Conservation (phyloP, 805 yeast species). For the Metschnikowia proteae region DNA sequence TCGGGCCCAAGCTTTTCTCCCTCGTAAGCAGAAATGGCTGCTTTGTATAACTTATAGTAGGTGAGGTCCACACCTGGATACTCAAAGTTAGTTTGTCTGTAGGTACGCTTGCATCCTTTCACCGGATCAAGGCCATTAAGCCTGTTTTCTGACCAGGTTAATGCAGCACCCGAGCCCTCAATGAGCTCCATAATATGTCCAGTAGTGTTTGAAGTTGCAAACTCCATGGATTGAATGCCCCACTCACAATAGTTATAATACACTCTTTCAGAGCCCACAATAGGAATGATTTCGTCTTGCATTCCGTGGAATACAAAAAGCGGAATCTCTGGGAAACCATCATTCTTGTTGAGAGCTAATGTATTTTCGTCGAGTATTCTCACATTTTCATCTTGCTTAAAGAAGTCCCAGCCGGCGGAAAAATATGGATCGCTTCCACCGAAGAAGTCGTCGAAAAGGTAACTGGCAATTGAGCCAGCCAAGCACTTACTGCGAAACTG, state of each 20-base stretch:
- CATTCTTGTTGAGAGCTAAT: conserved; percentile 4
- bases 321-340: conserved; percentile 23
- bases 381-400: not conserved
- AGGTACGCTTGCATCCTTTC: conserved; percentile 10
- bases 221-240: conserved; percentile 28
- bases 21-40: conserved; percentile 1
- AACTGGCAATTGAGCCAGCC: conserved; percentile 2
- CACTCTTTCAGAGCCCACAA: conserved; percentile 15
- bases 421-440: conserved; percentile 7
- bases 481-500: conserved; percentile 2
- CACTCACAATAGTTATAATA: conserved; percentile 29
- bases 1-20: conserved; percentile 11
- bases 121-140: conserved; percentile 12
- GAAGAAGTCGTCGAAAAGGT: conserved; percentile 3
- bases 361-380: conserved; percentile 6
- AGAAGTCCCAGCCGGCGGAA: conserved; percentile 4
- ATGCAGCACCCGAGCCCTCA: conserved; percentile 14
- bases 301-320: conserved; percentile 24
- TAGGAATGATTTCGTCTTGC: conserved; percentile 24
- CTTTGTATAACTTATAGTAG: conserved; percentile 5
- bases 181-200: conserved; percentile 26
- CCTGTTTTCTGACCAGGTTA: conserved; percentile 14
- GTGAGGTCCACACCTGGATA: conserved; percentile 8
- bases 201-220: conserved; percentile 22
- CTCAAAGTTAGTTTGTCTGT: conserved; percentile 8